A percentile compares a stretch with the other conserved stretches of the same genome.
phyloP scores from a whole-genome alignment of 208 protist species.

The Trypanosoma congolense region DNA sequence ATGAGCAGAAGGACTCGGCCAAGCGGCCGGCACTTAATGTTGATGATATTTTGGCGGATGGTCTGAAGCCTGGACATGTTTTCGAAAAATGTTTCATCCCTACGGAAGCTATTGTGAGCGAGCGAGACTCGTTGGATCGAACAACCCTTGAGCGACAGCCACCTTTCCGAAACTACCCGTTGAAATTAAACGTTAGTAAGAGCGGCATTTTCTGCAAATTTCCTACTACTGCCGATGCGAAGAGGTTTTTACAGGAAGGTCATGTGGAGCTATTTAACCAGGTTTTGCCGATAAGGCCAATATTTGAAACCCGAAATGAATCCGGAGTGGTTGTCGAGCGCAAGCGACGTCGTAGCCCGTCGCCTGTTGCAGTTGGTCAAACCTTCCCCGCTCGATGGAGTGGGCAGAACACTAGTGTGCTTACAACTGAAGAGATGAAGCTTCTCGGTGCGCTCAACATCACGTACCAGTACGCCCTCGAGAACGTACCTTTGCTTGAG shows the following conservation, averaged over 20 bases:
- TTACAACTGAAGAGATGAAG: conserved; percentile 14
- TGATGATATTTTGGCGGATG: background rate
- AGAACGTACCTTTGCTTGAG: conserved; percentile 23
- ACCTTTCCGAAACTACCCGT: conserved; percentile 27
- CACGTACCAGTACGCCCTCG: conserved; percentile 19
- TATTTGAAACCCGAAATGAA: background rate
- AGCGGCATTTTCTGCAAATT: conserved; percentile 23
- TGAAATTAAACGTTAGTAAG: conserved; percentile 22
- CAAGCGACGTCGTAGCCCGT: conserved; percentile 20
- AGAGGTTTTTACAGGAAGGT: conserved; percentile 19
- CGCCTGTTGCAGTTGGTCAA: conserved; percentile 2
- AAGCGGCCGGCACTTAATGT: background rate
- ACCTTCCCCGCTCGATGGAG: too few relatives aligned
- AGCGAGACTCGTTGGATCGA: conserved; percentile 11
- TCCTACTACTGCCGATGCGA: conserved; percentile 21
- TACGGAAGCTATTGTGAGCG: conserved; percentile 11
- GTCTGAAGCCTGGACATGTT: background rate
- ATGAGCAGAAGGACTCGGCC: background rate
- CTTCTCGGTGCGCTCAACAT: conserved; percentile 20
- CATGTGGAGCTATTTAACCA: conserved; percentile 15
- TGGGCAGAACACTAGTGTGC: background rate
- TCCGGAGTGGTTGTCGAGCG: background rate
- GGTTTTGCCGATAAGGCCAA: conserved; percentile 20
- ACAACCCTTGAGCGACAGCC: conserved; percentile 10
- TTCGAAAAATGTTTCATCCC: conserved; percentile 24